These are phyloP conservation scores for Gonapodya sp. DNA, from an alignment of 192 early-diverging fungal genomes.

Conservation along the genomic window DNA sequence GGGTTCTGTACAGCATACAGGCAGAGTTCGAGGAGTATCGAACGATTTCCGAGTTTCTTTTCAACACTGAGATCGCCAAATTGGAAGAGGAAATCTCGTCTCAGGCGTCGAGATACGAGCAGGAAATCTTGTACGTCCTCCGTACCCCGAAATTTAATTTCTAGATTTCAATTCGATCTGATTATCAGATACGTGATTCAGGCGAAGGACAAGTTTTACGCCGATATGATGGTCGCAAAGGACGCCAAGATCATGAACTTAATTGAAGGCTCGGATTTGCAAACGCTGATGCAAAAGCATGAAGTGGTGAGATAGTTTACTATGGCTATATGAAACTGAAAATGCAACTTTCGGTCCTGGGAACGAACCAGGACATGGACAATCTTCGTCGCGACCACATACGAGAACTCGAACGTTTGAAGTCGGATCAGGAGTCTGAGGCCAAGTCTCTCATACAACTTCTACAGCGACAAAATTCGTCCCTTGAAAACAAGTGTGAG, in stretches of 20 bases:
- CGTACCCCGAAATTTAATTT: not conserved
- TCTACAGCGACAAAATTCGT: slow-evolving; percentile 47
- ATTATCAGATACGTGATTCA: slow-evolving; percentile 37
- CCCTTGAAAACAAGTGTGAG: slow-evolving; percentile 46
- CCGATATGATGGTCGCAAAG: slow-evolving; percentile 56
- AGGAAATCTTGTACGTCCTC: slow-evolving; percentile 38
- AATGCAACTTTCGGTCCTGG: slow-evolving; percentile 2
- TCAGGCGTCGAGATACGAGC: slow-evolving; percentile 42
- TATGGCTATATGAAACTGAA: not conserved
- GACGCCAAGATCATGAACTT: slow-evolving; percentile 58
- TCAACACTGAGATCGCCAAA: slow-evolving; percentile 42
- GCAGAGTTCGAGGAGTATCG: slow-evolving; percentile 52
- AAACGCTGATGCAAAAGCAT: slow-evolving; percentile 51
- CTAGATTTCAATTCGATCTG: not conserved
- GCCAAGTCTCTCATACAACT: slow-evolving; percentile 43
- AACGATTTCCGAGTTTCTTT: slow-evolving; percentile 41
- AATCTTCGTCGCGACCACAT: slow-evolving; percentile 46
- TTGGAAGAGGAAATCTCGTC: slow-evolving; percentile 47
- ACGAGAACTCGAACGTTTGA: slow-evolving; percentile 46
- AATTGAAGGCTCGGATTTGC: slow-evolving; percentile 49
- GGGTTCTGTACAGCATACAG: slow-evolving; percentile 42
- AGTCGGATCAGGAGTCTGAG: slow-evolving; percentile 49
- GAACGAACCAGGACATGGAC: slow-evolving; percentile 39
- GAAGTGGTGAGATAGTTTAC: slow-evolving; percentile 27
- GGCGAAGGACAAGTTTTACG: slow-evolving; percentile 56